phyloP scores from a whole-genome alignment of 2,329 filamentous ascomycete species.

The Clarireedia paspali region DNA sequence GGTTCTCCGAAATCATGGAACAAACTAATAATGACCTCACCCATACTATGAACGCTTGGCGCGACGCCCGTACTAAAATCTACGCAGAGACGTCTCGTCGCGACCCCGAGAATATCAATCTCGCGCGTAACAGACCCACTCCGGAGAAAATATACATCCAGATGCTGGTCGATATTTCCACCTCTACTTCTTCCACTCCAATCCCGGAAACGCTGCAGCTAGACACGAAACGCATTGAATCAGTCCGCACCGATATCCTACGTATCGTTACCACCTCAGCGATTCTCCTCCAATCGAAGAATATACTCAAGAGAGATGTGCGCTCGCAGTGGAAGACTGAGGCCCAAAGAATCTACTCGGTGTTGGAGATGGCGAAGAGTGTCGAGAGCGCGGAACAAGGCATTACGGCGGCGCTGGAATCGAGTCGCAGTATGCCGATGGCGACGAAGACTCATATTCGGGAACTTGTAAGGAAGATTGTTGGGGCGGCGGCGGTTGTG shows the following conservation, averaged over 20 bases:
- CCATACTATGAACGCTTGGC: slow-evolving; percentile 60
- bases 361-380: slow-evolving; percentile 51
- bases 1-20: slow-evolving; percentile 60
- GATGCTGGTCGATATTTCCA: slow-evolving; percentile 67
- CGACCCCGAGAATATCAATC: slow-evolving; percentile 60
- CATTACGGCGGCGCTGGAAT: slow-evolving; percentile 55
- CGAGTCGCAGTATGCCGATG: slow-evolving; percentile 55
- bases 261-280: slow-evolving; percentile 67
- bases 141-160: slow-evolving; percentile 67
- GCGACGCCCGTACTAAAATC: slow-evolving; percentile 54
- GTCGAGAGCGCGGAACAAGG: slow-evolving; percentile 46
- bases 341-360: slow-evolving; percentile 60
- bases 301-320: slow-evolving; percentile 73
- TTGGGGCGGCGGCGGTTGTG: slow-evolving; percentile 27
- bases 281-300: slow-evolving; percentile 73
- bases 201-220: slow-evolving; percentile 69
- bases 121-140: slow-evolving; percentile 54
- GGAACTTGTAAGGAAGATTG: slow-evolving; percentile 49
- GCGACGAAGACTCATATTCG: slow-evolving; percentile 52
- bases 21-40: slow-evolving; percentile 44
- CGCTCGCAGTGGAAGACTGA: slow-evolving; percentile 70
- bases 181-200: slow-evolving; percentile 50
- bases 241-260: slow-evolving; percentile 48
- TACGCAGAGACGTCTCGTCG: slow-evolving; percentile 57
- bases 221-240: slow-evolving; percentile 55